These are phyloP conservation scores for Cynanchum wilfordii DNA, from an alignment of 257 asterid genomes.

Conservation along the genomic window DNA sequence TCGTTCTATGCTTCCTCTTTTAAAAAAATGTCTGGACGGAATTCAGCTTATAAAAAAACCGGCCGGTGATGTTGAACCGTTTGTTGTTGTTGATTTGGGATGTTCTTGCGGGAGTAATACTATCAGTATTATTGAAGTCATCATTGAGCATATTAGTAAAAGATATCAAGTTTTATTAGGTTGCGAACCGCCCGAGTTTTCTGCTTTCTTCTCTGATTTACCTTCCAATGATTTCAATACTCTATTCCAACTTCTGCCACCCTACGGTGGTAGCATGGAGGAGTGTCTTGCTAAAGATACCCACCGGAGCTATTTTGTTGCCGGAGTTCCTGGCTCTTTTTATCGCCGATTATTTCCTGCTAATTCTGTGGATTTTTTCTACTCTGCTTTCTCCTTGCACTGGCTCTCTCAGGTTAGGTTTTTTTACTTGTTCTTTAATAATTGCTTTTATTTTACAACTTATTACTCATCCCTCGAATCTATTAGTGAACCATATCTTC, in stretches of 20 bases:
- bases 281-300: constrained; percentile 70
- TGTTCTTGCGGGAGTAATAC: constrained; percentile 93
- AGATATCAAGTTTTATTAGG: constrained; percentile 50
- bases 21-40: constrained; percentile 59
- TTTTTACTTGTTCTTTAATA: too few species aligned
- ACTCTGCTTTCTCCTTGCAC: constrained; percentile 90
- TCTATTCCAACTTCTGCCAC: constrained; percentile 82
- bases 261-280: constrained; percentile 74
- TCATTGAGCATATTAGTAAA: constrained; percentile 62
- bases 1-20: constrained; percentile 70
- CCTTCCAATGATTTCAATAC: constrained; percentile 91
- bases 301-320: constrained; percentile 81
- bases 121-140: constrained; percentile 61
- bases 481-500: too few species aligned
- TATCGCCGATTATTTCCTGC: constrained; percentile 85
- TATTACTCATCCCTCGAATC: too few species aligned
- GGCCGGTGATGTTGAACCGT: constrained; percentile 27
- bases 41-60: constrained; percentile 39
- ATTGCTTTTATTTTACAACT: too few species aligned
- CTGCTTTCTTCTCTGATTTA: constrained; percentile 80
- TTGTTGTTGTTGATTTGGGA: constrained; percentile 83
- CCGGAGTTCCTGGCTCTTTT: constrained; percentile 93
- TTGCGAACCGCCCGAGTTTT: constrained; percentile 57
- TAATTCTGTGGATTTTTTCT: constrained; percentile 64
- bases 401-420: constrained; percentile 92